Percentiles rank a stretch among this genome's conserved stretches.
Conservation (phyloP, 495 filamentous ascomycete genomes). For the Umbilicaria muhlenbergii region DNA sequence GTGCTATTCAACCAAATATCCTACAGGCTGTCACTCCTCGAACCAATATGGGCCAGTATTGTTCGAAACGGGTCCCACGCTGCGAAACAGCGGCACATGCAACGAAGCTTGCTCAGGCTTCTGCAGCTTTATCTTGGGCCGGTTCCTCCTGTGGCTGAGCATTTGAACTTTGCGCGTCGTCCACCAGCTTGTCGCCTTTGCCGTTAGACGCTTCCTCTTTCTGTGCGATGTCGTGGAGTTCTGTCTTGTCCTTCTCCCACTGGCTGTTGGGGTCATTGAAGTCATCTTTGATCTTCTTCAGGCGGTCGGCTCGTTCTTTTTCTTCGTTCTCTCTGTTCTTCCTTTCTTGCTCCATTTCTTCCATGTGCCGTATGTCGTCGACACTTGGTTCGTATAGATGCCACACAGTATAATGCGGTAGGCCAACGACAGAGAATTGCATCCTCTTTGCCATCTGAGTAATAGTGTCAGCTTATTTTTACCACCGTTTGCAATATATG, state of each 20-base stretch:
- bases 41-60: too few relatives aligned
- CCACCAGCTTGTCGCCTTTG: not conserved
- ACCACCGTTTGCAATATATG: too few relatives aligned
- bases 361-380: constrained; percentile 96
- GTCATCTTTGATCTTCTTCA: constrained; percentile 52
- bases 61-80: too few relatives aligned
- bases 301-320: constrained; percentile 45
- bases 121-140: too few relatives aligned
- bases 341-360: constrained; percentile 79
- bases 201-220: constrained; percentile 26
- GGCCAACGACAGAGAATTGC: constrained; percentile 88
- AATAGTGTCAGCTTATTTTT: constrained; percentile 18
- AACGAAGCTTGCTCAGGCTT: too few relatives aligned
- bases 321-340: constrained; percentile 58
- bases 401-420: constrained; percentile 99
- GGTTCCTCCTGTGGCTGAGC: not conserved
- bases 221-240: constrained; percentile 50
- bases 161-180: not conserved
- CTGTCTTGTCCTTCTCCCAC: constrained; percentile 72
- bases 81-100: too few relatives aligned
- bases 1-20: too few relatives aligned
- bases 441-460: constrained; percentile 88
- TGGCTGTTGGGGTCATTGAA: constrained; percentile 54
- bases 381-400: constrained; percentile 97
- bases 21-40: too few relatives aligned